Evolutionary conservation across 2,329 filamentous ascomycete genomes (phyloP), one percentile per base, ranked within the genome.

Genomic region (Fusarium nanum): DNA sequence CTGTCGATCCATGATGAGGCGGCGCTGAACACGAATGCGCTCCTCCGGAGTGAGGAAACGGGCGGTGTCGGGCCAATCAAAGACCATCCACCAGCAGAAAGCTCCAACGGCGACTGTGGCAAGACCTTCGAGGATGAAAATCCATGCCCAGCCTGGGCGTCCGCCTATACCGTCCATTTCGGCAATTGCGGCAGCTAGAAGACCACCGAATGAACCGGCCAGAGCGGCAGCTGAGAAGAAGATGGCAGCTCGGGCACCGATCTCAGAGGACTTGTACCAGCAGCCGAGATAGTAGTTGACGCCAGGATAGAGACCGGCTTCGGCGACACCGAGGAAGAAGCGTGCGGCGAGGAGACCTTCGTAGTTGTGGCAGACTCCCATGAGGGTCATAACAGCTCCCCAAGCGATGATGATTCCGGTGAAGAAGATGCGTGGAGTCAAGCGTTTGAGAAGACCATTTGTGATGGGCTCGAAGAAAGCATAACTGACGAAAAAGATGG

Each of bases 151-250:
- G 11, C 87, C 87, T 1, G 81, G 74, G 40, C 78, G 78, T 9
- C 83, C 83, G 16, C 85, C 87, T 7, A 90, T 76, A 3, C 87
- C 89, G 49, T 87, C 78, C 90, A 93, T 92, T 34, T 88, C 81
- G 7, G 86, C 85, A 58, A 93, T 93, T 0, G 87, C 91, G 0
- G 89, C 90, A 0, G 91, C 91, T 2, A 93, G 83, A 1, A 93
- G 83, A 4, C 91, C 91, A 74, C 90, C 90, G 61, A 93, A 93
- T 0, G 89, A 92, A 2, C 92, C 92, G 0, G 92, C 91, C 0
- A 94, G 81, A 0, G 92, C 91, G 0, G 92, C 92, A 0, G 92
- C 92, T 0, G 91, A 92, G 81, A 94, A 95, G 84, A 94, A 94
- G 44, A 93, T 88, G 18, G 92, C 91, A 60, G 80, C 57, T 30